A percentile compares a stretch with the other conserved stretches of the same genome.
Evolutionary conservation across 805 yeast species (phyloP).

Genomic region (Martiniozyma abietophila): DNA sequence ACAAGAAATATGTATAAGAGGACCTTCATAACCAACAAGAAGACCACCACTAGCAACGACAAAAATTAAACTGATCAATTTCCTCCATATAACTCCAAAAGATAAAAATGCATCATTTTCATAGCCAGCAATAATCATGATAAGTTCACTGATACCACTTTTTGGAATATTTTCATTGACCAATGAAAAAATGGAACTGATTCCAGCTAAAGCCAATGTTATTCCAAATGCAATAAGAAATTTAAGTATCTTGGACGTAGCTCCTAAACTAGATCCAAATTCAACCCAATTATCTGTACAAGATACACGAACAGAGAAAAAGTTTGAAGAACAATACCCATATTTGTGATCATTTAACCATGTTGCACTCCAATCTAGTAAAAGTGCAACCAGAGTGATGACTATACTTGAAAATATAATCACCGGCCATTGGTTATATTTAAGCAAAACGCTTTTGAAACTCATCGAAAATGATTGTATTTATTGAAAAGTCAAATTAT

Average conservation of each 20-base stretch:
- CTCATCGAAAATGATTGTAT: no score
- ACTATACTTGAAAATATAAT: slow-evolving; percentile 35
- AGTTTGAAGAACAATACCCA: slow-evolving; percentile 37
- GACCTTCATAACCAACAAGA: slow-evolving; percentile 85
- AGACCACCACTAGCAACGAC: slow-evolving; percentile 63
- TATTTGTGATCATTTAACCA: slow-evolving; percentile 43
- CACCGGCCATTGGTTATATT: slow-evolving; percentile 35
- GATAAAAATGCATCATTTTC: slow-evolving; percentile 46
- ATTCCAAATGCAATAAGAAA: slow-evolving; percentile 26
- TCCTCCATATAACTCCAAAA: slow-evolving; percentile 40
- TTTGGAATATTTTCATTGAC: slow-evolving; percentile 32
- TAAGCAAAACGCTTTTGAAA: no score
- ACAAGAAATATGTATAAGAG: slow-evolving; percentile 71
- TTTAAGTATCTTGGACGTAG: background rate
- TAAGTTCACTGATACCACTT: slow-evolving; percentile 70
- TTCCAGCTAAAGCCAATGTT: slow-evolving; percentile 30
- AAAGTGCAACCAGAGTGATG: slow-evolving; percentile 40
- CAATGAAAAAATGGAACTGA: slow-evolving; percentile 27
- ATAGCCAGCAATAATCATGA: slow-evolving; percentile 58
- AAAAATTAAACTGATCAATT: slow-evolving; percentile 48
- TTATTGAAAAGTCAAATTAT: no score
- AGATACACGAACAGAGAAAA: slow-evolving; percentile 22
- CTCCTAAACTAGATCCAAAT: slow-evolving; percentile 23
- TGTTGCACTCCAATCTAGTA: slow-evolving; percentile 40
- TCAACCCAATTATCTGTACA: slow-evolving; percentile 25